Base-by-base conservation (phyloP, 2,329 filamentous ascomycete species). In the Reticulascus tulasneorum region DNA sequence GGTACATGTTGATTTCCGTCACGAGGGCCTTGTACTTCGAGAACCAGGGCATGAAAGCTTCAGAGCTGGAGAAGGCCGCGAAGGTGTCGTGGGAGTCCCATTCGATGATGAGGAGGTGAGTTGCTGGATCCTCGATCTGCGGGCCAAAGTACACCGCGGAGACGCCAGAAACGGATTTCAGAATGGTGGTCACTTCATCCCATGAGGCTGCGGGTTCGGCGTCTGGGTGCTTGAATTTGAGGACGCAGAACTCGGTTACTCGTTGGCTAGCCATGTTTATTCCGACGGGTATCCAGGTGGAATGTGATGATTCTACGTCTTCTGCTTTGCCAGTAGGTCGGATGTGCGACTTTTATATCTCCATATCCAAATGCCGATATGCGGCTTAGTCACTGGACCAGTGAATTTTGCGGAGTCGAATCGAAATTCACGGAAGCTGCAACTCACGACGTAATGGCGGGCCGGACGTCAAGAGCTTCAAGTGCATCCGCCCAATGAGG, bases 51-150 rank as follows among this genome's bases (percentile, higher is more conserved):
- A 62, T 59, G 35, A 62, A 64, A 42, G 53, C 58, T 18, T 61
- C 58, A 7, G 62, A 65, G 38, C 58, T 56, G 42, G 63, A 56
- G 42, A 69, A 72, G 42, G 59, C 58, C 39, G 55, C 47, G 45
- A 61, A 53, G 29, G 56, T 56, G 23, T 48, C 48, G 7, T 44
- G 36, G 8, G 58, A 60, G 27, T 47, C 40, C 63, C 63, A 66
- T 35, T 53, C 52, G 19, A 60, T 49, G 32, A 58, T 47, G 36
- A 58, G 50, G 29, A 55, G 47, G 52, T 55, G 61, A 22, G 42
- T 48, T 16, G 47, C 47, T 7, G 60, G 54, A 17, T 54, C 48
- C 44, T 66, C 63, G 31, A 59, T 35, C 22, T 58, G 53, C 7
- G 48, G 51, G 40, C 63, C 63, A 25, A 56, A 46, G 43, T 64